These are phyloP conservation scores for Rhizopus arrhizus DNA, from an alignment of 371 early-diverging fungal species.

Conservation along the genomic window DNA sequence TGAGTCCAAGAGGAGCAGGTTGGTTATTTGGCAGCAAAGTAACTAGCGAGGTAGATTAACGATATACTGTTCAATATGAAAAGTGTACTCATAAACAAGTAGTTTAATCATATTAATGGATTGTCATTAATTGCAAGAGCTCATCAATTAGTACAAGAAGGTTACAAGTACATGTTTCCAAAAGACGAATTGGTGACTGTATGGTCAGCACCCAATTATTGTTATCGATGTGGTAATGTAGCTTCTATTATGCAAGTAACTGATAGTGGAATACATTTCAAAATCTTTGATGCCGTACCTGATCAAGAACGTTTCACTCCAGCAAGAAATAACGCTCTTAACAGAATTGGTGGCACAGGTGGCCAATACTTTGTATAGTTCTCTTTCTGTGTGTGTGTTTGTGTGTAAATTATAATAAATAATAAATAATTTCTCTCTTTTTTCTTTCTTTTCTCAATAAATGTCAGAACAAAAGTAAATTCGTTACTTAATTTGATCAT, in stretches of 20 bases:
- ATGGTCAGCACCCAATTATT: slow-evolving; percentile 99
- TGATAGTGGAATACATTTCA: slow-evolving; percentile 83
- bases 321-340: slow-evolving; percentile 21
- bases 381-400: neutral
- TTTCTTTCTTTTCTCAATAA: no score
- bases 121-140: slow-evolving; percentile 96
- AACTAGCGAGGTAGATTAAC: slow-evolving; percentile 77
- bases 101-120: slow-evolving; percentile 98
- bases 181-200: slow-evolving; percentile 97
- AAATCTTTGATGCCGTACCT: slow-evolving; percentile 94
- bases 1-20: slow-evolving; percentile 98
- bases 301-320: slow-evolving; percentile 73
- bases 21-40: slow-evolving; percentile 98
- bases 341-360: slow-evolving; percentile 39
- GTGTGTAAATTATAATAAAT: no score
- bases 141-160: slow-evolving; percentile 99
- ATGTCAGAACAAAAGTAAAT: neutral
- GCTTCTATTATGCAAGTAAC: slow-evolving; percentile 96
- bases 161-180: slow-evolving; percentile 97
- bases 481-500: no score
- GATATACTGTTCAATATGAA: neutral
- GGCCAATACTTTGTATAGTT: slow-evolving; percentile 53
- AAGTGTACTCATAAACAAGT: slow-evolving; percentile 13
- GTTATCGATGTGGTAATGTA: slow-evolving; percentile 99
- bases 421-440: no score